A percentile compares a stretch with the other conserved stretches of the same genome.
Evolutionary conservation across 2,329 filamentous ascomycete genomes (phyloP).

Genomic region (Neophaeococcomyces aloes): DNA sequence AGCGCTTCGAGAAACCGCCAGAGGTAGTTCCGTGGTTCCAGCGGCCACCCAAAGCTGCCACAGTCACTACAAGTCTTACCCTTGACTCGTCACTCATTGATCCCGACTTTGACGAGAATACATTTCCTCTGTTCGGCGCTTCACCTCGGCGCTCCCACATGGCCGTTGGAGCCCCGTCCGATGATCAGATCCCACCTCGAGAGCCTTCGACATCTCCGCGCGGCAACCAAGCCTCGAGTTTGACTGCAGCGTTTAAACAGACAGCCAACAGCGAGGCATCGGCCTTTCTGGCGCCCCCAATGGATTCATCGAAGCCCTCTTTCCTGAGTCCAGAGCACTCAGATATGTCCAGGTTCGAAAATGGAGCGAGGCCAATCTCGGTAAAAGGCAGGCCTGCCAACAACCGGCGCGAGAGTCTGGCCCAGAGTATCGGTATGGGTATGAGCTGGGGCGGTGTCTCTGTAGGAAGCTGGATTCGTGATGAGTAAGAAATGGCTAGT

Average conservation of each 20-base stretch:
- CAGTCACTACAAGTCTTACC: constrained; percentile 32
- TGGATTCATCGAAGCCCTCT: constrained; percentile 14
- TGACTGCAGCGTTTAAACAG: constrained; percentile 51
- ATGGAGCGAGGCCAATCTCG: constrained; percentile 51
- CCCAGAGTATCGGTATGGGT: constrained; percentile 57
- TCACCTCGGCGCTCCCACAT: constrained; percentile 33
- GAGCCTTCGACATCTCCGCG: constrained; percentile 50
- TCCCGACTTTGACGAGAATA: constrained; percentile 27
- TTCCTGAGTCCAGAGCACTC: constrained; percentile 23
- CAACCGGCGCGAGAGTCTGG: constrained; percentile 46
- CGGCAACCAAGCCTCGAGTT: constrained; percentile 50
- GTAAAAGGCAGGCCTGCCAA: constrained; percentile 30
- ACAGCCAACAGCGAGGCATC: constrained; percentile 33
- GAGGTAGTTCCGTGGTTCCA: constrained; percentile 37
- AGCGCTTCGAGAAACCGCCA: constrained; percentile 35
- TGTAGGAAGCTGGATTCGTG: constrained; percentile 90
- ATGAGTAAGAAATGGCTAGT: constrained; percentile 64
- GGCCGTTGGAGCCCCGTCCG: constrained; percentile 45
- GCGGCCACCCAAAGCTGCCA: constrained; percentile 28
- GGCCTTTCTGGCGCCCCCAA: constrained; percentile 10
- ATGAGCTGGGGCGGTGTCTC: constrained; percentile 97
- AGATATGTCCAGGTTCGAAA: constrained; percentile 18
- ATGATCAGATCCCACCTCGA: constrained; percentile 47
- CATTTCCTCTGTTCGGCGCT: constrained; percentile 33
- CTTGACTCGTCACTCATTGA: constrained; percentile 25